Conservation (phyloP, 192 early-diverging fungal species). For the Umbelopsis sp. region DNA sequence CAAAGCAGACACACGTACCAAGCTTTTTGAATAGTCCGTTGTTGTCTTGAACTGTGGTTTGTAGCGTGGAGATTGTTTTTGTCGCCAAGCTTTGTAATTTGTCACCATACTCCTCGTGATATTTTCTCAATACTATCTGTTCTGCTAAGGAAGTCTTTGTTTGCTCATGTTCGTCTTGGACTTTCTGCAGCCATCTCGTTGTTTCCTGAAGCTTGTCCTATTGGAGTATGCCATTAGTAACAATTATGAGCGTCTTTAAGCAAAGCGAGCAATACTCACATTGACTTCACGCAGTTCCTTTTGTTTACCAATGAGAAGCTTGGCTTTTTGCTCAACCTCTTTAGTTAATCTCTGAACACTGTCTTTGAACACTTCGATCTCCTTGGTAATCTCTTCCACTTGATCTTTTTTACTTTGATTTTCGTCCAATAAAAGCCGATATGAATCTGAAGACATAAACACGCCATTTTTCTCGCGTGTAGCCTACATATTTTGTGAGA, state of each 20-base stretch:
- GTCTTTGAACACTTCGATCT: slow-evolving; percentile 32
- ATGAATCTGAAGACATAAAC: slow-evolving; percentile 71
- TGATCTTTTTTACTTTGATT: slow-evolving; percentile 49
- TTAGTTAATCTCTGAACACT: slow-evolving; percentile 43
- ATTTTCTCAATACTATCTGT: slow-evolving; percentile 43
- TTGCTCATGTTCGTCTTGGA: slow-evolving; percentile 24
- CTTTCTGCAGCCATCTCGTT: slow-evolving; percentile 29
- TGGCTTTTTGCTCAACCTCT: slow-evolving; percentile 39
- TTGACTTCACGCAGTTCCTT: slow-evolving; percentile 35
- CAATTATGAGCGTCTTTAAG: neutral
- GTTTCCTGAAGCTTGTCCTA: slow-evolving; percentile 36
- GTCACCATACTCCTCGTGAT: slow-evolving; percentile 51
- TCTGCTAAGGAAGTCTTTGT: slow-evolving; percentile 37
- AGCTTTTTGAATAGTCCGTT: slow-evolving; percentile 35
- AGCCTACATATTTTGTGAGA: slow-evolving; percentile 42
- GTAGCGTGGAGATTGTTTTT: slow-evolving; percentile 36
- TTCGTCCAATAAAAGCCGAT: slow-evolving; percentile 56
- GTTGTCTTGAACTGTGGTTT: slow-evolving; percentile 37
- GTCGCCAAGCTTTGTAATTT: slow-evolving; percentile 43
- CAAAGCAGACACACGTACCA: slow-evolving; percentile 27
- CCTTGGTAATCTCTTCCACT: slow-evolving; percentile 38
- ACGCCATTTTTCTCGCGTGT: slow-evolving; percentile 86
- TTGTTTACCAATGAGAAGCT: slow-evolving; percentile 35
- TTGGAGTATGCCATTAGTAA: no score
- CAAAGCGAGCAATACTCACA: neutral